phyloP scores from a whole-genome alignment of 768 basidiomycete species.

The Termitomyces titanicus region DNA sequence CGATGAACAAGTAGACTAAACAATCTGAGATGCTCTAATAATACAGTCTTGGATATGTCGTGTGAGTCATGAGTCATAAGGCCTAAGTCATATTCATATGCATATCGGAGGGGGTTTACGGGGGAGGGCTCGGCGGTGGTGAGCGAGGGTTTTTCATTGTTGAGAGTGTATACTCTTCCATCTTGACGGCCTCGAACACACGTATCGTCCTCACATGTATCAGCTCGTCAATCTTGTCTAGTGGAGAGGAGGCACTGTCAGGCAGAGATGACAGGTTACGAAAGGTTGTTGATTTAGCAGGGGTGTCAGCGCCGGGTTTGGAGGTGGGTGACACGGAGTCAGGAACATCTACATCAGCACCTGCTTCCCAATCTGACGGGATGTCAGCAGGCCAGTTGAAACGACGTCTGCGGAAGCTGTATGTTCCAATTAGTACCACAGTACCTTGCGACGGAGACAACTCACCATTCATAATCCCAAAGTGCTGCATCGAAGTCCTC shows the following conservation, averaged over 20 bases:
- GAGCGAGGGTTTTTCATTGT: slow-evolving; percentile 19
- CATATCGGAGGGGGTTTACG: not conserved
- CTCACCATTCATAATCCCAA: slow-evolving; percentile 60
- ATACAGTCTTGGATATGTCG: not conserved
- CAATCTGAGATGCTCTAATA: slow-evolving; percentile 7
- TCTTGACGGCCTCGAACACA: slow-evolving; percentile 49
- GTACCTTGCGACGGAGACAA: slow-evolving; percentile 10
- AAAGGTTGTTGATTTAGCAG: slow-evolving; percentile 7
- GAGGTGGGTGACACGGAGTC: slow-evolving; percentile 11
- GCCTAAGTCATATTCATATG: not conserved
- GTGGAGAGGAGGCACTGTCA: slow-evolving; percentile 1
- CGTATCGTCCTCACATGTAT: slow-evolving; percentile 49
- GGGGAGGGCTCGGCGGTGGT: slow-evolving; percentile 15
- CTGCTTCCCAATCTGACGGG: slow-evolving; percentile 23
- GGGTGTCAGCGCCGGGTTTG: slow-evolving; percentile 16
- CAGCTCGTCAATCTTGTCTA: slow-evolving; percentile 32
- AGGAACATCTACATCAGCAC: slow-evolving; percentile 18
- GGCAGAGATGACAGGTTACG: slow-evolving; percentile 6
- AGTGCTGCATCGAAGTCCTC: slow-evolving; percentile 37
- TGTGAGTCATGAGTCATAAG: not conserved
- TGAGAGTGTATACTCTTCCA: slow-evolving; percentile 16
- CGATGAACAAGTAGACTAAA: slow-evolving; percentile 2
- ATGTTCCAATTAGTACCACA: slow-evolving; percentile 9
- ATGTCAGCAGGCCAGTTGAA: slow-evolving; percentile 64
- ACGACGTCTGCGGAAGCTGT: slow-evolving; percentile 62